These are phyloP conservation scores for Annulohypoxylon bovei DNA, from an alignment of 495 filamentous ascomycete genomes.

Conservation along the genomic window DNA sequence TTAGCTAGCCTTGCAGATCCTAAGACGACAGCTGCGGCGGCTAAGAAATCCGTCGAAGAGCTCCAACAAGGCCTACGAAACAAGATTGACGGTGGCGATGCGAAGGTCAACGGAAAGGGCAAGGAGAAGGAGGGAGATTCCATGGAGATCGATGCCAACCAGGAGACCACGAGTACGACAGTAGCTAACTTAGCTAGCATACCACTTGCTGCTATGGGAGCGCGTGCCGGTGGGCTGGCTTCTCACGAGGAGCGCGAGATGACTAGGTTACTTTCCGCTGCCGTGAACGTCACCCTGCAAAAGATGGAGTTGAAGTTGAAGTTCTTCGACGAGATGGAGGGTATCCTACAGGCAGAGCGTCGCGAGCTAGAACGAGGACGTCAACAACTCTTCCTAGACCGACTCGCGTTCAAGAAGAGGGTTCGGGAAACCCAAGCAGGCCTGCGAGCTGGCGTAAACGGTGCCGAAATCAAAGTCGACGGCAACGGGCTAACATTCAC, in stretches of 20 bases:
- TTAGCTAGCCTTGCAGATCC: conserved; percentile 89
- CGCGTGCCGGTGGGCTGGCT: conserved; percentile 84
- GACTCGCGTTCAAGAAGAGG: conserved; percentile 87
- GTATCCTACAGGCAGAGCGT: conserved; percentile 88
- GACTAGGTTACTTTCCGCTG: conserved; percentile 86
- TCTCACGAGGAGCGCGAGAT: conserved; percentile 97
- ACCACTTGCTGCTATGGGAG: conserved; percentile 84
- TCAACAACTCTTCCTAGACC: conserved; percentile 92
- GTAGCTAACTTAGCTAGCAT: conserved; percentile 75
- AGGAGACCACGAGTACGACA: conserved; percentile 52
- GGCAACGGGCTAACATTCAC: conserved; percentile 71
- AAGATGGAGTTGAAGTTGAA: conserved; percentile 86
- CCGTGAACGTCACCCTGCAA: conserved; percentile 84
- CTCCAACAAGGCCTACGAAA: conserved; percentile 79
- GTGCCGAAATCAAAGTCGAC: conserved; percentile 62
- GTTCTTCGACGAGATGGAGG: conserved; percentile 96
- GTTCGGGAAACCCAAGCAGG: conserved; percentile 83
- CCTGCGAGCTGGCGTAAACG: conserved; percentile 69
- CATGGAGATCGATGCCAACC: conserved; percentile 64
- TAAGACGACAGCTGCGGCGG: conserved; percentile 85
- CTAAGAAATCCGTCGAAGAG: conserved; percentile 82
- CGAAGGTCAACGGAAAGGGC: conserved; percentile 58
- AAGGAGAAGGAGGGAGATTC: conserved; percentile 68
- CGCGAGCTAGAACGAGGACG: conserved; percentile 89
- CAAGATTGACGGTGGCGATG: conserved; percentile 74